Evolutionary conservation across 164 flowering plant species (phyloP).

Genomic region (Magnolia sinica): DNA sequence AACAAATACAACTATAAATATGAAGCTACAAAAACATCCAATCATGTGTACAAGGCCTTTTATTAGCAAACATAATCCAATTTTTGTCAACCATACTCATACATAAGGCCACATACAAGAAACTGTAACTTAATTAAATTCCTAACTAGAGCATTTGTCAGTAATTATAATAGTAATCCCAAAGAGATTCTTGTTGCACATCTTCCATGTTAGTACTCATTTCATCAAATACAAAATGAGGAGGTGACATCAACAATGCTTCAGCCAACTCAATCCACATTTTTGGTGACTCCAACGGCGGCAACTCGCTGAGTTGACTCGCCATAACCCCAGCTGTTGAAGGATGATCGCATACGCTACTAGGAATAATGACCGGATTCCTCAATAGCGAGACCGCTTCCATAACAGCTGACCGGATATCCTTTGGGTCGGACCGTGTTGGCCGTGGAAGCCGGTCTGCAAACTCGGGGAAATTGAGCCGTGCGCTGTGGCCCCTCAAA

Average conservation of each 20-base stretch:
- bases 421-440: constrained; percentile 27
- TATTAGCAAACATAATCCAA: no score
- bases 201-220: constrained; percentile 23
- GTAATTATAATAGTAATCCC: constrained; percentile 22
- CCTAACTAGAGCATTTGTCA: background rate
- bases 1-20: no score
- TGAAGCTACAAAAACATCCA: no score
- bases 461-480: constrained; percentile 49
- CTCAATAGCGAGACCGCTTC: constrained; percentile 24
- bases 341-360: background rate
- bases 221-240: constrained; percentile 3
- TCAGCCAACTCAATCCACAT: constrained; percentile 48
- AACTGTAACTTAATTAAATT: no score
- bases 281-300: constrained; percentile 53
- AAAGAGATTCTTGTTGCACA: constrained; percentile 30
- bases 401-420: constrained; percentile 39
- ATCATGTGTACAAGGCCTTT: no score
- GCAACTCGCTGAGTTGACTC: constrained; percentile 49
- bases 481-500: constrained; percentile 33
- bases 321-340: constrained; percentile 30
- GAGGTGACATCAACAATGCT: constrained; percentile 12
- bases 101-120: no score
- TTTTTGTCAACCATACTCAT: no score
- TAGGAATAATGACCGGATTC: background rate
- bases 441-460: constrained; percentile 36